These are phyloP conservation scores for Metschnikowia amazonensis DNA, from an alignment of 805 yeast genomes.

Conservation along the genomic window DNA sequence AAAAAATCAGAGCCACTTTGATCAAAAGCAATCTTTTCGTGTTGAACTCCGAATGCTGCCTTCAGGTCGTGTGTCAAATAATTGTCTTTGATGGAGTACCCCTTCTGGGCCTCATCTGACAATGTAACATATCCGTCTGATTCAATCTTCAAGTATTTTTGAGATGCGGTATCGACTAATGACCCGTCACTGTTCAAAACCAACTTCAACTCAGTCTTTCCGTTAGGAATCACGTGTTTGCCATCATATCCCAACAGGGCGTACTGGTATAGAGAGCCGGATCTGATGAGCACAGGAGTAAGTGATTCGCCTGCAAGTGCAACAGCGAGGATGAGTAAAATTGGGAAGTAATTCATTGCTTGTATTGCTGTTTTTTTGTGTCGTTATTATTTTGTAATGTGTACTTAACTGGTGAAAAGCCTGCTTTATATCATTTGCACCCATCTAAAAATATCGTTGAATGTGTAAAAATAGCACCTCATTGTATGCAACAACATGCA, in stretches of 20 bases:
- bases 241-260: neutral
- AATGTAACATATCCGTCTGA: slow-evolving; percentile 10
- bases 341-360: neutral
- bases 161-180: slow-evolving; percentile 18
- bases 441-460: neutral
- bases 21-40: slow-evolving; percentile 4
- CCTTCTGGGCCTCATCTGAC: slow-evolving; percentile 10
- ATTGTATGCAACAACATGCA: neutral
- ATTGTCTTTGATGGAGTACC: slow-evolving; percentile 11
- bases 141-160: slow-evolving; percentile 17
- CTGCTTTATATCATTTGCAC: neutral
- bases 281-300: neutral
- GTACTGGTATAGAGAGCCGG: neutral
- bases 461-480: neutral
- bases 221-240: neutral
- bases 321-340: neutral
- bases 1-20: slow-evolving; percentile 2
- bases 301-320: neutral
- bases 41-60: neutral
- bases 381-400: too few relatives aligned
- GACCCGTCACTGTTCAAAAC: slow-evolving; percentile 24
- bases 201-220: slow-evolving; percentile 8
- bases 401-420: neutral
- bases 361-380: neutral
- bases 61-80: slow-evolving; percentile 3